Evolutionary conservation across 1,284 basidiomycete genomes (phyloP), one percentile per base, ranked within the genome.

Genomic region (Xerocomus nothofagi): DNA sequence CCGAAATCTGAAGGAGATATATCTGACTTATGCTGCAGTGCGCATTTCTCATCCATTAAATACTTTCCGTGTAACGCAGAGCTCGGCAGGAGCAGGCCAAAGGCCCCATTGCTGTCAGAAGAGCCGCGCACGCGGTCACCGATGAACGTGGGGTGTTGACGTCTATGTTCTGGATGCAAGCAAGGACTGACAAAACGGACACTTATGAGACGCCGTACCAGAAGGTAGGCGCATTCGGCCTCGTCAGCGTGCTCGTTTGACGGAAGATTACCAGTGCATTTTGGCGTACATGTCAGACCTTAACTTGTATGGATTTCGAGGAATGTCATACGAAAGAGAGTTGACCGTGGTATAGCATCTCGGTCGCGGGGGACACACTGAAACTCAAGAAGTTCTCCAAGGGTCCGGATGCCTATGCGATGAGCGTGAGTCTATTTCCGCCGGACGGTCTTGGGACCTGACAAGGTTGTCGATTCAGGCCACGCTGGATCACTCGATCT

Each of bases 281-380:
- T 75, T 95, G 44, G 84, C 86, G 4, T 96, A 93, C 61, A 78
- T 93, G 46, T 92, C 91, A 2, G 93, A 96, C 67, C 72, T 91
- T 39, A 78, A 87, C 61, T 89, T 94, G 88, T 90, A 62, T 39
- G 81, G 69, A 3, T 48, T 48, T 38, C 29, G 17, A 34, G 36
- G 48, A 36, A 30, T 18, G 39, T 49, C 27, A 18, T n/a, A 33
- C 18, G 20, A 26, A 45, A 44, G 33, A 38, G 33, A 39, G 48
- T 43, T 56, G 14, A 57, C 46, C 32, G 31, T 49, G 49, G 40
- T 54, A 23, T 47, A 91, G 90, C 57, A 84, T 94, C 51, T 73
- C 78, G 9, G 80, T 80, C 0, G 88, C 84, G 3, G 69, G 78
- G 1, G 78, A 78, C n/a, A 79, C 82, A 3, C 73, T 89, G 37